A percentile compares a stretch with the other conserved stretches of the same genome.
These are phyloP conservation scores for Zizania palustris DNA, from an alignment of 202 grass and related monocot genomes.

Conservation along the genomic window DNA sequence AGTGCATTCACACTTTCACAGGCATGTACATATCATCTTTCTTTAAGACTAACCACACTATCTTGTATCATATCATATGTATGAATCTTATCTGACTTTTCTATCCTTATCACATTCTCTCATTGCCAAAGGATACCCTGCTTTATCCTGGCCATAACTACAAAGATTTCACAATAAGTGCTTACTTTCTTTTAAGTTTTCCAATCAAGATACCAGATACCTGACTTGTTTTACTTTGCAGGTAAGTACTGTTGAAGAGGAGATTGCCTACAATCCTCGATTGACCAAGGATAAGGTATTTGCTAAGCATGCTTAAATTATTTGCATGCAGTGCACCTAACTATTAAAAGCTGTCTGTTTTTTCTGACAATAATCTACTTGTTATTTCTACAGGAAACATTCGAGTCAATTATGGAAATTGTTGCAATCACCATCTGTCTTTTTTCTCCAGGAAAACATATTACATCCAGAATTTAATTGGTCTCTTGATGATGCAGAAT, in stretches of 20 bases:
- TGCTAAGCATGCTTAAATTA: slow-evolving; percentile 24
- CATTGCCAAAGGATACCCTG: slow-evolving; percentile 82
- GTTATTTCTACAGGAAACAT: slow-evolving; percentile 66
- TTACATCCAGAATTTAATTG: not conserved
- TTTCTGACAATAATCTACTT: slow-evolving; percentile 21
- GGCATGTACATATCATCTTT: slow-evolving; percentile 55
- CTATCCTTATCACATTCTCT: slow-evolving; percentile 67
- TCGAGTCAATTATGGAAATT: slow-evolving; percentile 78
- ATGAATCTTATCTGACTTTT: slow-evolving; percentile 26
- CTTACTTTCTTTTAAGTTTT: slow-evolving; percentile 27
- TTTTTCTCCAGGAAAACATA: too few species aligned
- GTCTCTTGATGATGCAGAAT: not conserved
- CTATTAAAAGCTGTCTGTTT: not conserved
- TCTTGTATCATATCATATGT: not conserved
- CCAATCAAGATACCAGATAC: not conserved
- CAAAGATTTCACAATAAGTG: slow-evolving; percentile 90
- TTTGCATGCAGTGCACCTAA: not conserved
- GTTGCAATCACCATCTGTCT: not conserved
- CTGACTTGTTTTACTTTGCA: slow-evolving; percentile 48
- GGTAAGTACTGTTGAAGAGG: slow-evolving; percentile 96
- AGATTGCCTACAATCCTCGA: slow-evolving; percentile 69
- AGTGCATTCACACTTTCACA: slow-evolving; percentile 99
- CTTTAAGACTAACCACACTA: not conserved
- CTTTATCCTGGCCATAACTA: slow-evolving; percentile 96
- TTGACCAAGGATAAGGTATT: slow-evolving; percentile 83